Base-by-base conservation (phyloP, 148 eudicot genomes). In the Euryodendron excelsum region DNA sequence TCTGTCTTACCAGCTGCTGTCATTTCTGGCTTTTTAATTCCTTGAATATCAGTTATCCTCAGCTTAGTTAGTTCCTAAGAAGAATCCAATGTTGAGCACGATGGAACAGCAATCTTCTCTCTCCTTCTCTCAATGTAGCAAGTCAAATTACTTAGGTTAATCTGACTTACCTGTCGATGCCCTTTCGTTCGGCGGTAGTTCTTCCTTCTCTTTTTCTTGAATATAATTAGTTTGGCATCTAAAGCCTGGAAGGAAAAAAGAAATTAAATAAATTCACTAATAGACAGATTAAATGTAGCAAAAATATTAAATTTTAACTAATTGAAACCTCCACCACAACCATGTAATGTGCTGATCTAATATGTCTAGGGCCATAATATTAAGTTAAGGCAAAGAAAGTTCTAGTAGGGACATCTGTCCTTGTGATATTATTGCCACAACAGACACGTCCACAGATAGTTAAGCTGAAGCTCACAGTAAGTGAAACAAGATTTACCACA, bases 191-290 rank as follows among this genome's bases (percentile, higher is more conserved):
- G 84, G 41, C 99, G 85, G 80, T 96, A 96, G 85, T 96, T 96
- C 98, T 96, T 96, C 77, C 99, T 86, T 70, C 97, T 89, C 89
- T 91, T 96, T 83, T 96, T 96, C 88, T 96, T 96, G 75, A 96
- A 96, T 81, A 96, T 93, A 72, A 96, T 88, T 65, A 93, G 98
- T 84, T 96, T 96, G 47, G 99, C 99, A 88, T 96, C 97, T 77
- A 96, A 81, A 59, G 99, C 99, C 98, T 96, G 87, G 62, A 72
- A 64, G 28, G 44, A 59, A 48, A 68, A 66, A 27, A 41, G 50
- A 48, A 69, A n/a, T 39, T 14, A 63, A 56, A 30, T 36, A n/a
- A 73, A 12, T 30, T 27, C 59, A 50, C 27, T 39, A 37, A 27
- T 20, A 30, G 53, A 25, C 37, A 66, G 39, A 56, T 39, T 3